phyloP scores from a whole-genome alignment of 2,329 filamentous ascomycete genomes.

The Diaporthe capsici region DNA sequence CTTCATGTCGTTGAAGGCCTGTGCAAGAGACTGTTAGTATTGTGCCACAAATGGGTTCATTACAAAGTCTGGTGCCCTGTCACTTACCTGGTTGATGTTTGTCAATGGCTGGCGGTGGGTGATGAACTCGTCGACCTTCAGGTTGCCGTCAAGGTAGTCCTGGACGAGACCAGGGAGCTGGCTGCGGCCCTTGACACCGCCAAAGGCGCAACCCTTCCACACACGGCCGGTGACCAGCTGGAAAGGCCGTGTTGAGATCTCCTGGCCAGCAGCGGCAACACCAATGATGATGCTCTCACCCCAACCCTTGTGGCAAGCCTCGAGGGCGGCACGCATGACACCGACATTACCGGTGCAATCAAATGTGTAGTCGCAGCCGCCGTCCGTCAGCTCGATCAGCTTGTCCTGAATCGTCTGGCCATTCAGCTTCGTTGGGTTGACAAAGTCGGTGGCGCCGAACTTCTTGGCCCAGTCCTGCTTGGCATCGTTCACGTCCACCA shows the following conservation, averaged over 20 bases:
- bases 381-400: slow-evolving; percentile 97
- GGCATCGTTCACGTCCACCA: slow-evolving; percentile 81
- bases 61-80: background rate
- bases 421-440: slow-evolving; percentile 88
- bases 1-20: slow-evolving; percentile 92
- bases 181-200: slow-evolving; percentile 96
- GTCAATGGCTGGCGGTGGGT: slow-evolving; percentile 89
- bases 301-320: slow-evolving; percentile 99
- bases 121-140: slow-evolving; percentile 99
- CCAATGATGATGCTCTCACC: slow-evolving; percentile 98
- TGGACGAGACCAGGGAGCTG: slow-evolving; percentile 89
- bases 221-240: slow-evolving; percentile 97
- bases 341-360: slow-evolving; percentile 98
- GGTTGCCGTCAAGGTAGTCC: slow-evolving; percentile 89
- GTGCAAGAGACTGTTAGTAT: background rate
- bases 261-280: slow-evolving; percentile 95
- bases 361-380: slow-evolving; percentile 98
- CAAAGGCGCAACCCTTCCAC: slow-evolving; percentile 98
- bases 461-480: slow-evolving; percentile 95
- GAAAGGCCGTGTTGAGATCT: slow-evolving; percentile 94
- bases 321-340: slow-evolving; percentile 95
- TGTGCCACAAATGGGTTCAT: background rate
- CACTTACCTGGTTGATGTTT: slow-evolving; percentile 78
- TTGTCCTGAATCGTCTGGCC: slow-evolving; percentile 90
- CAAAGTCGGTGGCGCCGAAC: slow-evolving; percentile 96